Evolutionary conservation across 768 basidiomycete species (phyloP).

Genomic region (Mycena kentingensis): DNA sequence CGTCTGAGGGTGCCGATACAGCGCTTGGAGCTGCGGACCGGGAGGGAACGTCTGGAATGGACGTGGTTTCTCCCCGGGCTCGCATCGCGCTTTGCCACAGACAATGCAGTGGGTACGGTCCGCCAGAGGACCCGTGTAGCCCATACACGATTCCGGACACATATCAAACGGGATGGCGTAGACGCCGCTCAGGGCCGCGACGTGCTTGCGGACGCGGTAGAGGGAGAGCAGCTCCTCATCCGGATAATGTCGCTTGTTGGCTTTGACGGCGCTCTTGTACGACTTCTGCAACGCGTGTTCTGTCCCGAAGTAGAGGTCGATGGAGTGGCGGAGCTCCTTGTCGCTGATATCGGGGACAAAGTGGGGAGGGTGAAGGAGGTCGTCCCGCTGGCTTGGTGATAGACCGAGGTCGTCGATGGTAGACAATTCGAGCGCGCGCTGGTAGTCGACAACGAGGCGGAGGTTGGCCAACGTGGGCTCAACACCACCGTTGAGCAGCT

Average conservation of each 20-base stretch:
- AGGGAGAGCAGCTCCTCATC: slow-evolving; percentile 31
- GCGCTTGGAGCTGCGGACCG: slow-evolving; percentile 46
- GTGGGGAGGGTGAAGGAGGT: background rate
- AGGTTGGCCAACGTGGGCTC: background rate
- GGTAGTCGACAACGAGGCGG: background rate
- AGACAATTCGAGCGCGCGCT: background rate
- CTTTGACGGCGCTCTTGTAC: slow-evolving; percentile 29
- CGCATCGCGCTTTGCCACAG: slow-evolving; percentile 35
- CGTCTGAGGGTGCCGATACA: slow-evolving; percentile 24
- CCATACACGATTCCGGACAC: slow-evolving; percentile 44
- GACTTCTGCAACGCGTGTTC: slow-evolving; percentile 32
- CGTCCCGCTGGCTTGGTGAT: background rate
- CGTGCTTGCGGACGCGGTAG: slow-evolving; percentile 29
- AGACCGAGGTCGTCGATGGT: background rate
- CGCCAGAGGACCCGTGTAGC: slow-evolving; percentile 41
- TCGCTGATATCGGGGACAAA: background rate
- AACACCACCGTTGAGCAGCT: too few relatives aligned
- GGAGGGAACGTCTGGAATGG: slow-evolving; percentile 41
- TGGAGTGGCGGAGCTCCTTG: slow-evolving; percentile 26
- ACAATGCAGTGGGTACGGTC: slow-evolving; percentile 30
- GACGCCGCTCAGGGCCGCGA: slow-evolving; percentile 37
- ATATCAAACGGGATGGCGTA: slow-evolving; percentile 38
- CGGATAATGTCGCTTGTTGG: slow-evolving; percentile 29
- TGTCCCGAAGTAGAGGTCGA: slow-evolving; percentile 35
- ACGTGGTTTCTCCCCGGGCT: slow-evolving; percentile 27